A percentile compares a stretch with the other conserved stretches of the same genome.
Evolutionary conservation across 306 rosid species (phyloP).

Genomic region (Lotus japonicus): DNA sequence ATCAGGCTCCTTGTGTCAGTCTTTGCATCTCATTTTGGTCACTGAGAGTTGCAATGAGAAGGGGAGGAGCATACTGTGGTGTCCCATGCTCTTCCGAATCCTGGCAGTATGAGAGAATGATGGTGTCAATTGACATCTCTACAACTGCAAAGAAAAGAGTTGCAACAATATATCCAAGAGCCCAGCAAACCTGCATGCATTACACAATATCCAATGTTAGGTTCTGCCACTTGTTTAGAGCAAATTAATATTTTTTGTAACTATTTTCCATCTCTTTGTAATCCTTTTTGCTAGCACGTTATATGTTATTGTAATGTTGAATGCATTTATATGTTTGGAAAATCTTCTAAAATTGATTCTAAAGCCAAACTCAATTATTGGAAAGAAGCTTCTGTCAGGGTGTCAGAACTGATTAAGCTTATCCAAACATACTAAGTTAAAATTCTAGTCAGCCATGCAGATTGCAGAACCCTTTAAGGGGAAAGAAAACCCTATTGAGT

Average conservation of each 20-base stretch:
- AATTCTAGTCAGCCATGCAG: not conserved
- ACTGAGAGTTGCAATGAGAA: constrained; percentile 83
- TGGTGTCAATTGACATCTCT: constrained; percentile 94
- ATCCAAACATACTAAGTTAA: not conserved
- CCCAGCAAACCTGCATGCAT: constrained; percentile 82
- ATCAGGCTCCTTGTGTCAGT: constrained; percentile 63
- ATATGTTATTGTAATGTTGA: not conserved
- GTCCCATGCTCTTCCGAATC: constrained; percentile 97
- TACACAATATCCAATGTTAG: constrained; percentile 10
- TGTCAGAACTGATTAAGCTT: too few relatives aligned
- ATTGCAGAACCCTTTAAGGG: not conserved
- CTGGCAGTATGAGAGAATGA: constrained; percentile 93
- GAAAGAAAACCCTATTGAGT: too few relatives aligned
- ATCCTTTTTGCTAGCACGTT: not conserved
- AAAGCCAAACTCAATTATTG: too few relatives aligned
- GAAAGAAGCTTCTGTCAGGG: too few relatives aligned
- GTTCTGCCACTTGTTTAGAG: not conserved
- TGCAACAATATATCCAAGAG: constrained; percentile 82
- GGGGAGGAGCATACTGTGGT: constrained; percentile 97
- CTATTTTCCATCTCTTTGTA: not conserved
- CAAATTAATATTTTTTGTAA: not conserved
- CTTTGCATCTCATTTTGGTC: constrained; percentile 92
- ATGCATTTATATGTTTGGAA: not conserved
- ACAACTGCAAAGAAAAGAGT: constrained; percentile 93
- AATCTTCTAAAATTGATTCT: too few relatives aligned